Base-by-base conservation (phyloP, 176 grass and related monocot species). In the Ensete glaucum region DNA sequence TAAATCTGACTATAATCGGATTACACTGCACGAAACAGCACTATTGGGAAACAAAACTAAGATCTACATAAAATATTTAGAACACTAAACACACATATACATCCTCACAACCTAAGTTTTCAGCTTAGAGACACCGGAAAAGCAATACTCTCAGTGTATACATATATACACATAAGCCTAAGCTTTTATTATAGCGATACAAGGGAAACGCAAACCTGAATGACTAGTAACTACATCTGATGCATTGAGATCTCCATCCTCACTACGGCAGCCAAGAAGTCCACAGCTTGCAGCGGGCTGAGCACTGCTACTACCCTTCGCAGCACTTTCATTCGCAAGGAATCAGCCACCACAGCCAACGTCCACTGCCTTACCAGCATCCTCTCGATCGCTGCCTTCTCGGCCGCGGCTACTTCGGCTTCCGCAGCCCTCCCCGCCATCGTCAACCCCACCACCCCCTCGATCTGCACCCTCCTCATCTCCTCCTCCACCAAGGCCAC, bases 401-500 rank as follows among this genome's bases (percentile, higher is more conserved):
- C 29, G 29, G 29, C 29, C 3, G 29, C 71, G 8, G 15, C 64
- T 34, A 29, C 11, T 1, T 65, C 69, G 3, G 29, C 29, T 34
- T 0, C 29, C 29, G 29, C 29, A 34, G 29, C 29, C 29, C 29
- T 34, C 29, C 29, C 29, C 2, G 29, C 29, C 29, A 34, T 34
- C 29, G 4, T 34, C 27, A 64, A 19, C 57, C 62, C 29, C 29
- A 72, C 50, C 9, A 74, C 50, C 27, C 8, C 69, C 10, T 65
- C 62, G 10, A 11, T 54, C 56, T 81, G 70, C 26, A 64, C 52
- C 20, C 56, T 50, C 20, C 15, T 16, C 11, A 50, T 65, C 14
- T 81, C 69, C 62, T 15, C 12, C 70, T 81, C 79, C 53, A 74
- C 56, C 26, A 56, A 57, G 23, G 69, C 79, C 73, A 74, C 71